Evolutionary conservation across 1,284 basidiomycete species (phyloP).

Genomic region (Ceratobasidium sp.): DNA sequence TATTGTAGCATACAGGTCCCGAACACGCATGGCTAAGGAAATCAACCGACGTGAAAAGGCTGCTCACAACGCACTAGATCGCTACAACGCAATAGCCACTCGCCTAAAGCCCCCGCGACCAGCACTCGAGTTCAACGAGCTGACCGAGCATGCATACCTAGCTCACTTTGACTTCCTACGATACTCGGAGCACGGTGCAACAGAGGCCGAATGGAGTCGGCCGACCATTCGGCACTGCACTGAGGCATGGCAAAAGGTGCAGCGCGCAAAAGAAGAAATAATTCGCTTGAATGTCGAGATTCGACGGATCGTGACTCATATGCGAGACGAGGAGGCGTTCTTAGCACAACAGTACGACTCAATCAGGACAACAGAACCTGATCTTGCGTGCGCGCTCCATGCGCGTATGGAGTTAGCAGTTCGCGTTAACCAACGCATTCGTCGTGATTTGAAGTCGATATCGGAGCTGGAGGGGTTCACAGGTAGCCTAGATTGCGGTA

Average conservation of each 20-base stretch:
- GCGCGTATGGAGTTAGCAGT: neutral
- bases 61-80: constrained; percentile 12
- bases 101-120: constrained; percentile 51
- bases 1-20: constrained; percentile 54
- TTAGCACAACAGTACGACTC: constrained; percentile 31
- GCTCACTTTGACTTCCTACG: constrained; percentile 59
- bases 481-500: neutral
- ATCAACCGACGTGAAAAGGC: constrained; percentile 50
- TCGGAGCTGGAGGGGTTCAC: neutral
- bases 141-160: constrained; percentile 57
- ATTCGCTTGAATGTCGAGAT: constrained; percentile 55
- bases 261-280: constrained; percentile 58
- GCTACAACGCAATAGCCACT: constrained; percentile 54
- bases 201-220: constrained; percentile 54
- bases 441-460: neutral
- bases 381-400: neutral
- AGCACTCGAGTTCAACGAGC: constrained; percentile 53
- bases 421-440: constrained; percentile 6
- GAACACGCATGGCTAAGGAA: constrained; percentile 55
- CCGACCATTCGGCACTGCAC: constrained; percentile 53
- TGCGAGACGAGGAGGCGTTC: constrained; percentile 53
- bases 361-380: neutral
- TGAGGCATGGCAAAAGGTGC: constrained; percentile 53
- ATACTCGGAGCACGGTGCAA: constrained; percentile 55
- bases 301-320: constrained; percentile 53